These are phyloP conservation scores for Diaporthe destruens DNA, from an alignment of 2,329 filamentous ascomycete species.

Conservation along the genomic window DNA sequence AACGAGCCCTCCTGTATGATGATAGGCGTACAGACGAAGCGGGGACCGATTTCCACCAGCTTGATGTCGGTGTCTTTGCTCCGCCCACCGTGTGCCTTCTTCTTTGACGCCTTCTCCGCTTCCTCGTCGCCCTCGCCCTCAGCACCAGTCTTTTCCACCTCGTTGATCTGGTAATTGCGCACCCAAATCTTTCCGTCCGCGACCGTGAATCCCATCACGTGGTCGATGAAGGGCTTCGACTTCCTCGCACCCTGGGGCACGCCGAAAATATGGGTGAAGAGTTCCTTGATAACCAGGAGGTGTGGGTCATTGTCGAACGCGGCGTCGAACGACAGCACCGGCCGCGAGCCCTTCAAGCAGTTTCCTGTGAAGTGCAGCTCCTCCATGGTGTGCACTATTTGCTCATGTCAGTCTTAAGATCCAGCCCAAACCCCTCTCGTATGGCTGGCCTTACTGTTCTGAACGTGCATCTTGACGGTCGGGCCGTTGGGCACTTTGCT, in stretches of 20 bases:
- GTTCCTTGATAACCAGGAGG: constrained; percentile 86
- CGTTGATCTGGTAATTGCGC: constrained; percentile 91
- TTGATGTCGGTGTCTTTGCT: constrained; percentile 79
- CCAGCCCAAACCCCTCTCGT: not conserved
- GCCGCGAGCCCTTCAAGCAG: constrained; percentile 92
- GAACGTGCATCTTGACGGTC: constrained; percentile 73
- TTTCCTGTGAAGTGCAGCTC: constrained; percentile 98
- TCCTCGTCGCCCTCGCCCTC: constrained; percentile 60
- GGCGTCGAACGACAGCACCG: constrained; percentile 90
- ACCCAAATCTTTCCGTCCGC: constrained; percentile 97
- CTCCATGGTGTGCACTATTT: constrained; percentile 89
- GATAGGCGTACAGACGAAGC: constrained; percentile 93
- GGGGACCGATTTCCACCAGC: constrained; percentile 92
- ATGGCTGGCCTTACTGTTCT: constrained; percentile 71
- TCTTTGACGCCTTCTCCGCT: constrained; percentile 48
- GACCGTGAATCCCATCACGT: constrained; percentile 91
- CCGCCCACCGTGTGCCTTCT: constrained; percentile 56
- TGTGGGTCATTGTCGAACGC: constrained; percentile 87
- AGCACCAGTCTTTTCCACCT: constrained; percentile 75
- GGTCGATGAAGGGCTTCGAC: constrained; percentile 95
- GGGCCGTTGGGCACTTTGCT: constrained; percentile 90
- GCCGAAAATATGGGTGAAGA: constrained; percentile 90
- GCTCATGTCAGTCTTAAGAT: constrained; percentile 2
- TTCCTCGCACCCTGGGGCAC: constrained; percentile 90
- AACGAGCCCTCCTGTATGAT: constrained; percentile 96